Evolutionary conservation across 305 asterid species (phyloP), one percentile per base, ranked within the genome.

Genomic region (Salvia sclarea): DNA sequence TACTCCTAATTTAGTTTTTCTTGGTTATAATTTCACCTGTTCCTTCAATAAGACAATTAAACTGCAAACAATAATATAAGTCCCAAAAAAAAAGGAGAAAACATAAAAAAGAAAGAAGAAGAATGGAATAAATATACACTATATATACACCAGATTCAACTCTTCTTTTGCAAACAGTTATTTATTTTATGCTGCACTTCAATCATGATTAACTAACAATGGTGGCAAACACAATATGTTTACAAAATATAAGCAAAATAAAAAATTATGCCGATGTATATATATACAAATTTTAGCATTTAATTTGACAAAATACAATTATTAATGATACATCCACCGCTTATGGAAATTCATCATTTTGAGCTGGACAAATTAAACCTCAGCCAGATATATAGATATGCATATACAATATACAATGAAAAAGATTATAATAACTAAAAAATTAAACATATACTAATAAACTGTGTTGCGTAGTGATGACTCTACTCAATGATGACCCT

Each of bases 401-500:
- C n/a, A n/a, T n/a, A n/a, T n/a, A n/a, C n/a, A n/a, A 28, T 4
- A 2, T 40, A n/a, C 6, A 43, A 43, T 43, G 18, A 13, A 48
- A 18, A 48, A 8, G 20, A 1, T 47, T 6, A 2, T 0, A 18
- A 2, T 1, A 2, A 48, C 33, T 28, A 28, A 28, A 18, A 8
- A 8, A 17, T 17, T 18, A 8, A 17, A 18, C 14, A 11, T 8
- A 22, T 52, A 24, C 4, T 12, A 21, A 35, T 35, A 9, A 22
- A 21, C 33, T 50, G 33, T 50, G 22, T 22, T 9, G 58, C 58
- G 8, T 52, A 22, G 58, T 52, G 58, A 52, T 52, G 11, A 22
- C 73, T 70, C 76, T 49, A 71, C 49, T 40, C 1, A 21, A 52
- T 66, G 55, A 67, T 66, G 75, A 38, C 41, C 67, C 70, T 58